Percentiles rank a stretch among this genome's conserved stretches.
Conservation (phyloP, 2,329 filamentous ascomycete genomes). For the Colletotrichum musicola region DNA sequence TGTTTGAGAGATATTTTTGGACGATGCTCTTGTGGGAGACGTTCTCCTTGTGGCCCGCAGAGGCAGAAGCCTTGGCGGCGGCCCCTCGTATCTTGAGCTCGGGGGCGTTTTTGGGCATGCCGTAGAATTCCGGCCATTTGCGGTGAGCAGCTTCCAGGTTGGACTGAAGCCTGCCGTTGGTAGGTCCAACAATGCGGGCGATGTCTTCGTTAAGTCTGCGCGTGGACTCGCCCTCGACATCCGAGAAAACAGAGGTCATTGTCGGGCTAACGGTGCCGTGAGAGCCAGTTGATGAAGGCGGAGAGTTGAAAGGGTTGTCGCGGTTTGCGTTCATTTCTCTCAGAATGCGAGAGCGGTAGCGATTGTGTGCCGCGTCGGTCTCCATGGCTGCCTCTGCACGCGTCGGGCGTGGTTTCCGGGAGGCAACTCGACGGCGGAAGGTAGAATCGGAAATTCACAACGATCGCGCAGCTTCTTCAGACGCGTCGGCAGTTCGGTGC, state of each 20-base stretch:
- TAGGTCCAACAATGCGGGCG: constrained; percentile 54
- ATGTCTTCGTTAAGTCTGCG: constrained; percentile 64
- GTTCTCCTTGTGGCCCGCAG: constrained; percentile 59
- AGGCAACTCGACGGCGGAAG: constrained; percentile 30
- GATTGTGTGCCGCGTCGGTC: constrained; percentile 51
- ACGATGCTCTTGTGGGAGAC: constrained; percentile 50
- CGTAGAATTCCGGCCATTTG: constrained; percentile 66
- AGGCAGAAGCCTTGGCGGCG: constrained; percentile 20
- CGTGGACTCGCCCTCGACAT: constrained; percentile 67
- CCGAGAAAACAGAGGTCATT: constrained; percentile 64
- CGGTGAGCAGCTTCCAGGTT: constrained; percentile 61
- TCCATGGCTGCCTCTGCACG: constrained; percentile 51
- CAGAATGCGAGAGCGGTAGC: constrained; percentile 62
- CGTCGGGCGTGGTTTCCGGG: constrained; percentile 32
- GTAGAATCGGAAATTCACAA: constrained; percentile 24
- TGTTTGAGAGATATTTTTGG: constrained; percentile 45
- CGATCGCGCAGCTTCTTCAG: constrained; percentile 17
- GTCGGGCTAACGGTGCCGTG: constrained; percentile 69
- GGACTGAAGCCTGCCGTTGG: constrained; percentile 53
- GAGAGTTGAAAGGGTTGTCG: constrained; percentile 70
- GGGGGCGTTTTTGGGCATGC: constrained; percentile 50
- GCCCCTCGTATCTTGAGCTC: constrained; percentile 19
- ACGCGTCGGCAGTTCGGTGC: constrained; percentile 26
- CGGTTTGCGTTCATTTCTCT: constrained; percentile 66
- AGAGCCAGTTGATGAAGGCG: constrained; percentile 69